Base-by-base conservation (phyloP, 1,284 basidiomycete genomes). In the Gymnopus androsaceus region DNA sequence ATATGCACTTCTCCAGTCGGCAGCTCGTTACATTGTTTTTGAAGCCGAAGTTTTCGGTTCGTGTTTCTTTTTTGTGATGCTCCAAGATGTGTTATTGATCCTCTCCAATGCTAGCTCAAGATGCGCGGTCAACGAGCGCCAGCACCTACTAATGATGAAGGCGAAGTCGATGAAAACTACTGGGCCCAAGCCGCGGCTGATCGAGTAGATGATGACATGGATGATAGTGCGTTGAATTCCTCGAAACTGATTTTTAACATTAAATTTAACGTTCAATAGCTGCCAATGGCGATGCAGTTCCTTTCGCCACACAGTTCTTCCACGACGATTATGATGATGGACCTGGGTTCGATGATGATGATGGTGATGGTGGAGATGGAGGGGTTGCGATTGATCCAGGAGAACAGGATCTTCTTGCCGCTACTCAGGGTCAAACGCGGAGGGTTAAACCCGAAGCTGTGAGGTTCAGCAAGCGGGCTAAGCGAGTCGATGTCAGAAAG, bases 261-360 rank as follows among this genome's bases (percentile, higher is more conserved):
- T 45, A 17, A 40, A 1, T 36, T 14, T 27, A 2, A n/a, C 53
- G n/a, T 47, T 38, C 17, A 28, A 50, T 44, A 78, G 66, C 46
- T 30, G 33, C 42, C 11, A 17, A 63, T 57, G 81, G 75, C 33
- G 79, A 74, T 48, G 81, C 81, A 0, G 78, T 84, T 8, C 95
- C 94, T 0, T 98, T 98, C 72, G 92, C 91, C 63, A 95, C 95
- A 0, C 96, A 98, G 67, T 97, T 98, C 81, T 98, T 98, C 84
- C 89, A 95, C 63, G 96, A 98, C 62, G 92, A 93, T 57, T 84
- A 84, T 59, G 92, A 95, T 63, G 93, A 90, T 55, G 88, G 80
- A 1, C 84, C 81, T 42, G 90, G 87, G 12, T 90, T 90, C 63
- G 90, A 89, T 51, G 91, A 91, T 64, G 77, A 76, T 57, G 85